These are phyloP conservation scores for Physcomitrium patens DNA, from an alignment of 225 moss, liverwort and hornwort species.

Conservation along the genomic window DNA sequence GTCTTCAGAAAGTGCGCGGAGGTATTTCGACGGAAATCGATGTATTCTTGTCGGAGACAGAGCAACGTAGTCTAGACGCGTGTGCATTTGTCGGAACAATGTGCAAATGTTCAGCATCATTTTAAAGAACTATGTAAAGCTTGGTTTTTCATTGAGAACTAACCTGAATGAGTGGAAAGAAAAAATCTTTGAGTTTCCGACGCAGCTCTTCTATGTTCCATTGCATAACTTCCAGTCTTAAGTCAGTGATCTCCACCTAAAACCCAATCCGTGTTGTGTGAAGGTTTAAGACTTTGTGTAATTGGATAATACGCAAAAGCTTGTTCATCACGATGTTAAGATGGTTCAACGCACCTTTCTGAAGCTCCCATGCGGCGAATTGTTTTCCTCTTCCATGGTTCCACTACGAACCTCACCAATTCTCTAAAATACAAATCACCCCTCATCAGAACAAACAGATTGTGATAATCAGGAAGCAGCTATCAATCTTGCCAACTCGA, in stretches of 20 bases:
- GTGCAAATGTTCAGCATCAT: background rate
- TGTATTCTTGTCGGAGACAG: background rate
- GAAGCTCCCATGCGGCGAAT: slow-evolving; percentile 59
- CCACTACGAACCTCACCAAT: slow-evolving; percentile 44
- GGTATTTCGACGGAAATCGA: background rate
- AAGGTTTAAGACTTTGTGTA: background rate
- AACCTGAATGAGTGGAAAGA: slow-evolving; percentile 53
- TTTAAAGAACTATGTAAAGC: background rate
- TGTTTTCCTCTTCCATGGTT: slow-evolving; percentile 53
- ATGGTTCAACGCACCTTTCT: slow-evolving; percentile 37
- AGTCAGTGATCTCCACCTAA: slow-evolving; percentile 48
- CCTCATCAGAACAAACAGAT: no score
- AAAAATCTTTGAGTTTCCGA: slow-evolving; percentile 53
- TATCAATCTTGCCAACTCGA: background rate
- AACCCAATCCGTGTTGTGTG: background rate
- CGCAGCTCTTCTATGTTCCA: slow-evolving; percentile 51
- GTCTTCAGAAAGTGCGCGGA: background rate
- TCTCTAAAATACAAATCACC: slow-evolving; percentile 28
- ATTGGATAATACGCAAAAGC: background rate
- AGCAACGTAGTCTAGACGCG: background rate
- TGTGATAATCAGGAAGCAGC: background rate
- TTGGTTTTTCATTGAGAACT: background rate
- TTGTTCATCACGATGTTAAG: background rate
- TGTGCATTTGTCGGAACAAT: background rate
- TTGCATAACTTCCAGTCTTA: slow-evolving; percentile 34